Evolutionary conservation across 192 early-diverging fungal genomes (phyloP).

Genomic region (Geranomyces michiganensis): DNA sequence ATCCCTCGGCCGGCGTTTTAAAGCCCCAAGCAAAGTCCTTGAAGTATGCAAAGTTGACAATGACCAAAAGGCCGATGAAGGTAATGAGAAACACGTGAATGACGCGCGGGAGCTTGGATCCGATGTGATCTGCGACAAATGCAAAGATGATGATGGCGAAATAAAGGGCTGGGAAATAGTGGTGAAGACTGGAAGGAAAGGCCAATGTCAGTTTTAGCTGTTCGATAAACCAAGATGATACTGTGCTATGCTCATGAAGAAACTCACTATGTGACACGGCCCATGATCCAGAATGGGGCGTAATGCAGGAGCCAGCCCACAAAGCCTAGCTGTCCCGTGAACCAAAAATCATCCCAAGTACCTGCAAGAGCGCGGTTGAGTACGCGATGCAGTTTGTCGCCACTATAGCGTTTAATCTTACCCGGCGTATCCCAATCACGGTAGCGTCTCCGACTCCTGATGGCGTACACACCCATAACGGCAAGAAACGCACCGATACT

Average conservation of each 20-base stretch:
- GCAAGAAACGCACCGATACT: slow-evolving; percentile 56
- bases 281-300: slow-evolving; percentile 93
- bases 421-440: slow-evolving; percentile 55
- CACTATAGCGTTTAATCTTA: slow-evolving; percentile 19
- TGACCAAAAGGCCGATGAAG: neutral
- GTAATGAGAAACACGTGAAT: slow-evolving; percentile 47
- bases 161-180: slow-evolving; percentile 95
- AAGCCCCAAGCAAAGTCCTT: slow-evolving; percentile 35
- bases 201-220: neutral
- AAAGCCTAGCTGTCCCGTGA: slow-evolving; percentile 70
- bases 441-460: slow-evolving; percentile 69
- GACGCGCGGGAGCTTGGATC: slow-evolving; percentile 34
- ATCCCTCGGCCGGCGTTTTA: slow-evolving; percentile 17
- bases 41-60: slow-evolving; percentile 31
- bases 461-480: slow-evolving; percentile 52
- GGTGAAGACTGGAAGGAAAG: slow-evolving; percentile 66
- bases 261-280: slow-evolving; percentile 82
- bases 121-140: slow-evolving; percentile 75
- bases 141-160: slow-evolving; percentile 84
- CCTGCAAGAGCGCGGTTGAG: neutral
- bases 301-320: slow-evolving; percentile 96
- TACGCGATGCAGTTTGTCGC: too few species aligned
- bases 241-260: neutral
- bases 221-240: neutral
- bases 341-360: slow-evolving; percentile 73